Base-by-base conservation (phyloP, 2,329 filamentous ascomycete species). In the Epichloe festucae region DNA sequence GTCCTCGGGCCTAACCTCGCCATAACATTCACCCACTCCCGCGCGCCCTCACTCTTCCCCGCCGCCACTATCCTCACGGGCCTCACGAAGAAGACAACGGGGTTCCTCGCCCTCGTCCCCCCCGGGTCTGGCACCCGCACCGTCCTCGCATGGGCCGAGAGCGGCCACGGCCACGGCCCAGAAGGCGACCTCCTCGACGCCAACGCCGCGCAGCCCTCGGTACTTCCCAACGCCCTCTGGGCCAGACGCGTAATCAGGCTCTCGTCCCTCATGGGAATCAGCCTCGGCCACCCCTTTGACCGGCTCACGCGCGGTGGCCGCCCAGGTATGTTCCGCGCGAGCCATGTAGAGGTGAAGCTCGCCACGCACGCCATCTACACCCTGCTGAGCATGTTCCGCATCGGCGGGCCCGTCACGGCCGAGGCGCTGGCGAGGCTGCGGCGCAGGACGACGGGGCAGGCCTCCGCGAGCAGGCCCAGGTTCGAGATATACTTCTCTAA, bases 311-410 rank as follows among this genome's bases (percentile, higher is more conserved):
- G 10, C 31, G 36, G 42, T 7, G 46, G 36, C 1, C 44, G 44
- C 0, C 40, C 38, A 8, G 65, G 67, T 4, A 54, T 63, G 12
- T 67, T 65, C 42, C 58, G 60, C 1, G 66, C 64, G 0, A 61
- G 65, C 0, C 70, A 73, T 21, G 65, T 68, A 1, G 70, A 73
- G 52, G 66, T 67, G 15, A 72, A 72, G 51, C 62, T 73, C 0
- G 66, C 69, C 0, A 59, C 64, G 0, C 63, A 68, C 19, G 64
- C 63, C 0, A 47, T 70, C 0, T 62, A 61, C 7, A 49, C 61
- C 0, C 53, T 70, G 0, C 57, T 71, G 0, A 48, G 51, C 1
- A 51, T 50, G 2, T 65, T 65, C 42, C 49, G 44, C 14, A 60
- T 67, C 44, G 44, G 60, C 23, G 23, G 23, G 6, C 1, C 23